phyloP scores from a whole-genome alignment of 805 yeast species.

The Candida orba region DNA sequence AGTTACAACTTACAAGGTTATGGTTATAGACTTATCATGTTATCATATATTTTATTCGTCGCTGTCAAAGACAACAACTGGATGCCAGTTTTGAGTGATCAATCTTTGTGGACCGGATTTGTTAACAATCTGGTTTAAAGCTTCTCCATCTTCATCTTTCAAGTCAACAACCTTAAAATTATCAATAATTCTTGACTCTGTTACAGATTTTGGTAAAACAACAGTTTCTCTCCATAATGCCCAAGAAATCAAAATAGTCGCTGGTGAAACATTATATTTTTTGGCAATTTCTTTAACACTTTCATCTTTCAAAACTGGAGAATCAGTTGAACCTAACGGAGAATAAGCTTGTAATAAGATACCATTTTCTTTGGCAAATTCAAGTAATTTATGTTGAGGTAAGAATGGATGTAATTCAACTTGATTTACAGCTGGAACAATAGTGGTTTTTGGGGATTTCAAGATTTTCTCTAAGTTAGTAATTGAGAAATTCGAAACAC shows the following conservation, averaged over 20 bases:
- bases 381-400: slow-evolving; percentile 14
- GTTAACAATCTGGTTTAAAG: slow-evolving; percentile 23
- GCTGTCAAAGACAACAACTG: slow-evolving; percentile 31
- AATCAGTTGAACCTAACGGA: slow-evolving; percentile 15
- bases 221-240: slow-evolving; percentile 49
- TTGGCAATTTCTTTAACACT: slow-evolving; percentile 38
- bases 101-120: slow-evolving; percentile 26
- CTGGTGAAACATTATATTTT: slow-evolving; percentile 35
- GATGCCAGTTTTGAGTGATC: slow-evolving; percentile 13
- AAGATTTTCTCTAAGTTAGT: slow-evolving; percentile 10
- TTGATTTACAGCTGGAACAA: slow-evolving; percentile 15
- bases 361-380: slow-evolving; percentile 10
- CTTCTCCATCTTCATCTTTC: slow-evolving; percentile 29
- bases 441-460: slow-evolving; percentile 6
- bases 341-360: slow-evolving; percentile 16
- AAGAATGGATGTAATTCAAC: slow-evolving; percentile 16
- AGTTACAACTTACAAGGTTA: too few species aligned
- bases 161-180: slow-evolving; percentile 28
- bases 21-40: background rate
- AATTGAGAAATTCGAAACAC: slow-evolving; percentile 16
- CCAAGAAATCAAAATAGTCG: slow-evolving; percentile 53
- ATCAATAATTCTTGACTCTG: slow-evolving; percentile 34
- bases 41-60: background rate
- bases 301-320: slow-evolving; percentile 27
- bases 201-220: slow-evolving; percentile 46